These are phyloP conservation scores for Ustilago tritici DNA, from an alignment of 1,284 basidiomycete genomes.

Conservation along the genomic window DNA sequence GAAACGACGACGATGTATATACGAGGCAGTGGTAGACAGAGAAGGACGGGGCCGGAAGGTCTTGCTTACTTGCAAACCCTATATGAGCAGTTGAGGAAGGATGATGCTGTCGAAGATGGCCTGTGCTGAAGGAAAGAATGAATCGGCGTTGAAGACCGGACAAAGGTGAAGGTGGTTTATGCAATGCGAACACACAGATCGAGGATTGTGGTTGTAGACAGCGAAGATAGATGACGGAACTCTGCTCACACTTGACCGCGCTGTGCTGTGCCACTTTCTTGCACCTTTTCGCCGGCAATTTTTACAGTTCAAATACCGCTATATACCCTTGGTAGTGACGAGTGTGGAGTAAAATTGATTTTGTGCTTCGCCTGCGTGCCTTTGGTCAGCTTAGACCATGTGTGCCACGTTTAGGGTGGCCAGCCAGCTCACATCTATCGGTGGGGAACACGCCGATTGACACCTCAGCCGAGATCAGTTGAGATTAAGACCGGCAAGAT, in stretches of 20 bases:
- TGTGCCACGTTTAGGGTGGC: background rate
- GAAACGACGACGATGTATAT: conserved; percentile 14
- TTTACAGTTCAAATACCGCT: conserved; percentile 5
- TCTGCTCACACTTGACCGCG: background rate
- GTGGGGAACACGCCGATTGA: background rate
- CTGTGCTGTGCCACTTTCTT: conserved; percentile 17
- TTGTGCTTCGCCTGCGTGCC: conserved; percentile 5
- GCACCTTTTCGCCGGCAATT: background rate
- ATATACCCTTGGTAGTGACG: background rate
- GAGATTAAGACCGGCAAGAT: background rate
- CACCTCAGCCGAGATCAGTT: background rate
- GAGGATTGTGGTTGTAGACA: conserved; percentile 8
- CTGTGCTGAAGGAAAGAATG: conserved; percentile 12
- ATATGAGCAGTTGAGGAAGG: background rate
- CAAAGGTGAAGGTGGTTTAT: background rate
- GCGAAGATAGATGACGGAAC: background rate
- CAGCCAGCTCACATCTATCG: background rate
- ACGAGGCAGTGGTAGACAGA: conserved; percentile 4
- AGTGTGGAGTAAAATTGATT: conserved; percentile 31
- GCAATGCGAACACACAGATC: conserved; percentile 21
- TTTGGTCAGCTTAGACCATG: conserved; percentile 20
- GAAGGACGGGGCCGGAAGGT: background rate
- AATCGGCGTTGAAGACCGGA: conserved; percentile 16
- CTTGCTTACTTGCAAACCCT: background rate
- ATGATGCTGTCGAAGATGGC: conserved; percentile 10